A percentile compares a stretch with the other conserved stretches of the same genome.
phyloP scores from a whole-genome alignment of 2,329 filamentous ascomycete genomes.

The Curvularia hawaiiensis region DNA sequence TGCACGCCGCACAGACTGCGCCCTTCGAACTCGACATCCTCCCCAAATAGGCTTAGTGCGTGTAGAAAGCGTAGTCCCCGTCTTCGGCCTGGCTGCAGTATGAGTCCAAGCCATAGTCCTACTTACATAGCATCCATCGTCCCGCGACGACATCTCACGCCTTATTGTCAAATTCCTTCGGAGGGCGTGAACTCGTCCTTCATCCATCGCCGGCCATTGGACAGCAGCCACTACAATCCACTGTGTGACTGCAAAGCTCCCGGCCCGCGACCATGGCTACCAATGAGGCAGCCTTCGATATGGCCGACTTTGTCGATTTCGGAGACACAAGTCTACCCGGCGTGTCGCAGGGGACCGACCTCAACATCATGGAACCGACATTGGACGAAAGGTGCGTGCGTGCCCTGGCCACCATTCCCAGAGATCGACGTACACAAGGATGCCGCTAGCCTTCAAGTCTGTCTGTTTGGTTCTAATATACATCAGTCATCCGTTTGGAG shows the following conservation, averaged over 20 bases:
- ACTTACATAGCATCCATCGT: conserved; percentile 20
- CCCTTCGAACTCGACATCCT: conserved; percentile 24
- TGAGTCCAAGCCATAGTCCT: conserved; percentile 17
- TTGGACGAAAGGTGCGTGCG: conserved; percentile 24
- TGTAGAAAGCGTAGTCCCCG: conserved; percentile 9
- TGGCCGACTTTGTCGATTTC: conserved; percentile 49
- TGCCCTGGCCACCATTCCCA: not conserved
- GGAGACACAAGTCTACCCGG: conserved; percentile 45
- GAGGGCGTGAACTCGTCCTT: conserved; percentile 27
- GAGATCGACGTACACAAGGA: not conserved
- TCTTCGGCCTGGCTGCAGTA: conserved; percentile 8
- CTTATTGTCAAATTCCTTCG: conserved; percentile 24
- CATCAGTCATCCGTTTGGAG: conserved; percentile 7
- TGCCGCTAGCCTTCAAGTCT: not conserved
- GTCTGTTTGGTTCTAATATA: conserved; percentile 13
- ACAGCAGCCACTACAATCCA: conserved; percentile 1
- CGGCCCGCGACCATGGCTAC: conserved; percentile 32
- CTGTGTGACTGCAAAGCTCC: conserved; percentile 3
- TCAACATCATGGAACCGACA: conserved; percentile 2
- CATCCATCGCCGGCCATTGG: conserved; percentile 3
- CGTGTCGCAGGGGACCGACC: conserved; percentile 18
- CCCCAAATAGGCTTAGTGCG: conserved; percentile 16
- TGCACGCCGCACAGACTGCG: conserved; percentile 23
- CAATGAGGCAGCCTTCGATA: conserved; percentile 35
- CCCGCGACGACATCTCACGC: conserved; percentile 20